Evolutionary conservation across 106 monocot species (phyloP).

Genomic region (Dendrobium chrysotoxum): DNA sequence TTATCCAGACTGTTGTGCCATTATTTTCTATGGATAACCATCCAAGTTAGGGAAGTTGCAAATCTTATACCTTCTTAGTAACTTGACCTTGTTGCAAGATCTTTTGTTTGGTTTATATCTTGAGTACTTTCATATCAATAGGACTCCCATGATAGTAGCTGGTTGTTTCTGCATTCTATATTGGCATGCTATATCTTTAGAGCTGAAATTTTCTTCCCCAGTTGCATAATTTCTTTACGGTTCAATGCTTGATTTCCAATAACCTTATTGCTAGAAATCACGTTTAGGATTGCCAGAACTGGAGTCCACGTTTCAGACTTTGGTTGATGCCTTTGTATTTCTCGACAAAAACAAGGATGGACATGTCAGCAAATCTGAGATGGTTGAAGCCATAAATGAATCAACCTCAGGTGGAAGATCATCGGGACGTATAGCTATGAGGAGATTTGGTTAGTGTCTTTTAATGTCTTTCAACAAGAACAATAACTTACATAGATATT

Average conservation of each 20-base stretch:
- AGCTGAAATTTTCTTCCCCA: background rate
- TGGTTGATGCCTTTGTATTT: constrained; percentile 79
- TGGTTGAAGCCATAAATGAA: constrained; percentile 78
- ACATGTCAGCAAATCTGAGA: constrained; percentile 74
- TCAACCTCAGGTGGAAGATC: constrained; percentile 57
- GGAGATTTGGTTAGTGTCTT: constrained; percentile 70
- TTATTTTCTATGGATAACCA: background rate
- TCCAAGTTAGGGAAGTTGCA: background rate
- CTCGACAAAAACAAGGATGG: constrained; percentile 70
- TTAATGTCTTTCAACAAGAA: background rate
- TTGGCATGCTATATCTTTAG: background rate
- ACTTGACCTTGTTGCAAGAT: background rate
- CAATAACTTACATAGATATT: background rate
- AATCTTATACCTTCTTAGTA: background rate
- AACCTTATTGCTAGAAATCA: constrained; percentile 47
- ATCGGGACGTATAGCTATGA: constrained; percentile 86
- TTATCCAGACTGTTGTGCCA: background rate
- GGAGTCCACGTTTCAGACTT: constrained; percentile 66
- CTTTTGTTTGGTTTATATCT: background rate
- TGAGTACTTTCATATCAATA: background rate
- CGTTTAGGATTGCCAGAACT: constrained; percentile 52
- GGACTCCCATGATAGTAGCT: background rate
- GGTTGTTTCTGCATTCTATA: background rate
- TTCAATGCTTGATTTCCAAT: constrained; percentile 15
- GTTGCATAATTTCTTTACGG: constrained; percentile 1